Evolutionary conservation across 2,329 filamentous ascomycete species (phyloP).

Genomic region (Penicillium concentricum): DNA sequence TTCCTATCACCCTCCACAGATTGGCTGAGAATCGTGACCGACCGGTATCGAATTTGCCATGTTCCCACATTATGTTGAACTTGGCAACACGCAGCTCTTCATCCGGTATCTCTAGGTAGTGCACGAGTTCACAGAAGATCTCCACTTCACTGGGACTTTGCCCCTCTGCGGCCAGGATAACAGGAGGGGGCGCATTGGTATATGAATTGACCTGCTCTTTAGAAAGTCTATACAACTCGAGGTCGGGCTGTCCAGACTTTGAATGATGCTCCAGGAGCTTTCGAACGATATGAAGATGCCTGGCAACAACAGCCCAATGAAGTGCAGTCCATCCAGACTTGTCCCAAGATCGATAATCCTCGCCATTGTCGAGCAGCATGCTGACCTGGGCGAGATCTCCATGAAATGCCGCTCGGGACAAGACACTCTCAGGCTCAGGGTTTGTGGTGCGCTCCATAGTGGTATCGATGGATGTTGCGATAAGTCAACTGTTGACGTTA

Average conservation of each 20-base stretch:
- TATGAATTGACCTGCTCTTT: background rate
- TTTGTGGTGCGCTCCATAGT: background rate
- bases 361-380: background rate
- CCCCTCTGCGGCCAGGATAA: background rate
- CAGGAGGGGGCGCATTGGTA: background rate
- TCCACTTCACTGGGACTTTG: background rate
- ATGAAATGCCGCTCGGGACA: background rate
- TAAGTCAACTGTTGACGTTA: background rate
- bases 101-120: background rate
- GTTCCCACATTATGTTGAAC: background rate
- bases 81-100: background rate
- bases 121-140: background rate
- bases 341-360: background rate
- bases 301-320: too few species aligned
- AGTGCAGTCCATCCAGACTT: background rate
- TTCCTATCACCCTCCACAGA: background rate
- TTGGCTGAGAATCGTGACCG: background rate
- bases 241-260: background rate
- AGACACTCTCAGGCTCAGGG: background rate
- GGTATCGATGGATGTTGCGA: background rate
- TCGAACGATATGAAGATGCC: background rate
- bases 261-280: background rate
- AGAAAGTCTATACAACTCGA: background rate
- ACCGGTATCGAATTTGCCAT: background rate
- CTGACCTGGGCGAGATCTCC: background rate